phyloP scores from a whole-genome alignment of 257 asterid genomes.

The Coffea canephora region DNA sequence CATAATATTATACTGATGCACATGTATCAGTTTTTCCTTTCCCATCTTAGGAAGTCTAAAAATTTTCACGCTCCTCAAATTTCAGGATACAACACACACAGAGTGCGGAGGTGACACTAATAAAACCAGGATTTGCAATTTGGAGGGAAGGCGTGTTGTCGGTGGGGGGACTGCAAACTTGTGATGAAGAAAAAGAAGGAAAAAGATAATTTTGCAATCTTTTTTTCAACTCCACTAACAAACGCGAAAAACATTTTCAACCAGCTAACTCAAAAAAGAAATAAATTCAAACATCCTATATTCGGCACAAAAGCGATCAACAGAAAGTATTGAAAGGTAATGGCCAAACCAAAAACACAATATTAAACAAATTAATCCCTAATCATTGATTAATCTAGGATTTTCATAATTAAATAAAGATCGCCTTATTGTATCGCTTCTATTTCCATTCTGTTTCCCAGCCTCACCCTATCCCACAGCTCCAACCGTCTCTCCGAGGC shows the following conservation, averaged over 20 bases:
- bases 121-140: background rate
- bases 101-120: background rate
- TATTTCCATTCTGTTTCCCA: background rate
- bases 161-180: background rate
- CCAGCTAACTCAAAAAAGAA: too few species aligned
- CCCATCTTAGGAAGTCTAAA: background rate
- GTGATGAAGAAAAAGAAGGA: background rate
- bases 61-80: background rate
- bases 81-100: background rate
- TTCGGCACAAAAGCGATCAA: background rate
- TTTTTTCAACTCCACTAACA: too few species aligned
- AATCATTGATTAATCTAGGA: background rate
- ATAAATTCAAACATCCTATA: too few species aligned
- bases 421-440: background rate
- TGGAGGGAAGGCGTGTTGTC: too few species aligned
- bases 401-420: background rate
- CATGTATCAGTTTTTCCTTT: background rate
- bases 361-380: background rate
- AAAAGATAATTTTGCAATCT: too few species aligned
- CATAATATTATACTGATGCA: background rate
- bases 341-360: background rate
- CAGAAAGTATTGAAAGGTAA: background rate
- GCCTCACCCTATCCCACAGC: background rate
- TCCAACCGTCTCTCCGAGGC: background rate
- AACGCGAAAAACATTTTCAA: background rate